These are phyloP conservation scores for Yarrowia keelungensis DNA, from an alignment of 805 yeast genomes.

Conservation along the genomic window DNA sequence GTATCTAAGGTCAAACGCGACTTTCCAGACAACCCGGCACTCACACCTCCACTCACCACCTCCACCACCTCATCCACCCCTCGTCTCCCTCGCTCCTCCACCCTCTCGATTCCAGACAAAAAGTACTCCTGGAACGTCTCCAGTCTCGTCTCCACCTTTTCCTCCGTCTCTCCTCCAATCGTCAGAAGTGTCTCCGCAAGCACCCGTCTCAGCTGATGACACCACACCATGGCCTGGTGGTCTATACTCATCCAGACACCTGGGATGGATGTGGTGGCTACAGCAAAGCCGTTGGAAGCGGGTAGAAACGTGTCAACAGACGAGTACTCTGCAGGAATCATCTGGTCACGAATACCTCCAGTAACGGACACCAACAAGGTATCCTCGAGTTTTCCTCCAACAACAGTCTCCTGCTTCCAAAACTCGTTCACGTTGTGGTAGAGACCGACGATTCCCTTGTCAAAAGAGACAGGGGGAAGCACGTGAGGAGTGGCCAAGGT, in stretches of 20 bases:
- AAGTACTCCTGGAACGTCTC: slow-evolving; percentile 55
- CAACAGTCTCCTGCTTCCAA: slow-evolving; percentile 65
- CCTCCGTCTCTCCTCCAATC: slow-evolving; percentile 50
- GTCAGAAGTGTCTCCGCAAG: slow-evolving; percentile 65
- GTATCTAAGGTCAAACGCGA: slow-evolving; percentile 1
- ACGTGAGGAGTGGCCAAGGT: slow-evolving; percentile 91
- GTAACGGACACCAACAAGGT: slow-evolving; percentile 81
- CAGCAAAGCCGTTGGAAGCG: slow-evolving; percentile 75
- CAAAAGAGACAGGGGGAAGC: slow-evolving; percentile 89
- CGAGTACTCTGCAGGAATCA: slow-evolving; percentile 89
- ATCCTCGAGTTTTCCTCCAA: slow-evolving; percentile 56
- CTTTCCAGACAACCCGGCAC: too few species aligned
- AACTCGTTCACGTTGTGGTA: slow-evolving; percentile 75
- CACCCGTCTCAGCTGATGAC: slow-evolving; percentile 75
- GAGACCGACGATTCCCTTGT: slow-evolving; percentile 77
- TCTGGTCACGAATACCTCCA: slow-evolving; percentile 78
- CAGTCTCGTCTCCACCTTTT: slow-evolving; percentile 56
- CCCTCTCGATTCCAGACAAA: slow-evolving; percentile 48
- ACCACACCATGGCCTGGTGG: slow-evolving; percentile 94
- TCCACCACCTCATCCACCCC: too few species aligned
- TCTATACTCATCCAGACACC: slow-evolving; percentile 92
- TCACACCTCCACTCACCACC: too few species aligned
- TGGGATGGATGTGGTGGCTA: slow-evolving; percentile 83
- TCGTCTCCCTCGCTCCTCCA: background rate
- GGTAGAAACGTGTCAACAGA: slow-evolving; percentile 73